Evolutionary conservation across 2,329 filamentous ascomycete species (phyloP).

Genomic region (Fonsecaea monophora): DNA sequence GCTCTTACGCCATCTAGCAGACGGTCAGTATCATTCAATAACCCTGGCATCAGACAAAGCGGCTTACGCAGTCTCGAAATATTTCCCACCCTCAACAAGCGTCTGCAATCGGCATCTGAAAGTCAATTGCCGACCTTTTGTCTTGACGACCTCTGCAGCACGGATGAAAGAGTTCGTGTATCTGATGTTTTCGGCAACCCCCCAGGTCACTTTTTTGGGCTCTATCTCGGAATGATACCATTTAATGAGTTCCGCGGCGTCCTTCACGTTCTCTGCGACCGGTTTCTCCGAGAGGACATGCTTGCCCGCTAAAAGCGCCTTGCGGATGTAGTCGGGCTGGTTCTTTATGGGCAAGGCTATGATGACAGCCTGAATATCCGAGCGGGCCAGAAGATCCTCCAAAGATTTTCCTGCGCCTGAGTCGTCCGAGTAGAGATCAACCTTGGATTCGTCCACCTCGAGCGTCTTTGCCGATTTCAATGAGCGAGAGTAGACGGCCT

Average conservation of each 20-base stretch:
- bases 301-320: conserved; percentile 59
- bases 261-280: conserved; percentile 61
- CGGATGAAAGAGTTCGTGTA: conserved; percentile 58
- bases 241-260: conserved; percentile 57
- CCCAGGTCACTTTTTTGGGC: conserved; percentile 50
- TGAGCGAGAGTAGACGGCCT: conserved; percentile 66
- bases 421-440: conserved; percentile 65
- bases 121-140: conserved; percentile 57
- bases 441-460: conserved; percentile 43
- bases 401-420: conserved; percentile 53
- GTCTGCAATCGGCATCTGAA: conserved; percentile 58
- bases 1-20: conserved; percentile 58
- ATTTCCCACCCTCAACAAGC: conserved; percentile 60
- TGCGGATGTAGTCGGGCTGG: conserved; percentile 60
- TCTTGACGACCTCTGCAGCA: conserved; percentile 54
- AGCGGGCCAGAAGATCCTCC: conserved; percentile 54
- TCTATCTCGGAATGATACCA: conserved; percentile 58
- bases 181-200: conserved; percentile 65
- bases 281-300: conserved; percentile 65
- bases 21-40: conserved; percentile 50
- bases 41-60: conserved; percentile 3
- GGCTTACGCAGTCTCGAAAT: conserved; percentile 52
- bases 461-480: conserved; percentile 60
- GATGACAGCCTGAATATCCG: conserved; percentile 59
- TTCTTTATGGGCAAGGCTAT: conserved; percentile 62